These are phyloP conservation scores for Metschnikowia rubicola DNA, from an alignment of 805 yeast species.

Conservation along the genomic window DNA sequence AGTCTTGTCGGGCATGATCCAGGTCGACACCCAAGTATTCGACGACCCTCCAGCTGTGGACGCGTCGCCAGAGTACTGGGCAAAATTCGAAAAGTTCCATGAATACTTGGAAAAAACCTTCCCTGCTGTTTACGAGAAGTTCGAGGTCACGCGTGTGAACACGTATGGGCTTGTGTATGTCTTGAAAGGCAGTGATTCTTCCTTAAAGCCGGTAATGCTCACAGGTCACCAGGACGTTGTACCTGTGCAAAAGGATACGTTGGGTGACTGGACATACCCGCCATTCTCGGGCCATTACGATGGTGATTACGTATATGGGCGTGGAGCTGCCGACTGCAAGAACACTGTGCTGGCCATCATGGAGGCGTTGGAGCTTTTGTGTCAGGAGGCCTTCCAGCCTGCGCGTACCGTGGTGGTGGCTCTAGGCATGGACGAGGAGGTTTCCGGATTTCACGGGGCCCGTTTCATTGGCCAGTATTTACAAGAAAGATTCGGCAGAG, in stretches of 20 bases:
- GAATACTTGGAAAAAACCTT: conserved; percentile 28
- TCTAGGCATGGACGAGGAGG: conserved; percentile 22
- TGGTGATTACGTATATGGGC: conserved; percentile 22
- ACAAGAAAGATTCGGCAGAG: conserved; percentile 15
- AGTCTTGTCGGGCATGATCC: conserved; percentile 14
- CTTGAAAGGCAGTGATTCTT: conserved; percentile 32
- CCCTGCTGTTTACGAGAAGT: conserved; percentile 31
- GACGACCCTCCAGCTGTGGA: conserved; percentile 19
- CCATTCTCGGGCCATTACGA: conserved; percentile 37
- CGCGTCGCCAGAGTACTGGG: conserved; percentile 18
- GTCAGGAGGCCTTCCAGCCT: conserved; percentile 10
- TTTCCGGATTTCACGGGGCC: conserved; percentile 17
- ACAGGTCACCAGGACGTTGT: conserved; percentile 43
- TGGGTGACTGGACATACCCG: conserved; percentile 37
- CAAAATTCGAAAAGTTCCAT: conserved; percentile 25
- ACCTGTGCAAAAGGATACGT: conserved; percentile 37
- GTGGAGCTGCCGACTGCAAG: conserved; percentile 20
- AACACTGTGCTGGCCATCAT: conserved; percentile 17
- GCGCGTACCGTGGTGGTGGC: conserved; percentile 16
- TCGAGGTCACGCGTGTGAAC: conserved; percentile 33
- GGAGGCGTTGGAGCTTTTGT: conserved; percentile 18
- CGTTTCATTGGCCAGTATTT: conserved; percentile 13
- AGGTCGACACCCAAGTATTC: conserved; percentile 18
- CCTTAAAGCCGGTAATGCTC: conserved; percentile 35
- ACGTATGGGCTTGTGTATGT: conserved; percentile 36